A percentile compares a stretch with the other conserved stretches of the same genome.
These are phyloP conservation scores for Lactuca sativa DNA, from an alignment of 129 eudicot species.

Conservation along the genomic window DNA sequence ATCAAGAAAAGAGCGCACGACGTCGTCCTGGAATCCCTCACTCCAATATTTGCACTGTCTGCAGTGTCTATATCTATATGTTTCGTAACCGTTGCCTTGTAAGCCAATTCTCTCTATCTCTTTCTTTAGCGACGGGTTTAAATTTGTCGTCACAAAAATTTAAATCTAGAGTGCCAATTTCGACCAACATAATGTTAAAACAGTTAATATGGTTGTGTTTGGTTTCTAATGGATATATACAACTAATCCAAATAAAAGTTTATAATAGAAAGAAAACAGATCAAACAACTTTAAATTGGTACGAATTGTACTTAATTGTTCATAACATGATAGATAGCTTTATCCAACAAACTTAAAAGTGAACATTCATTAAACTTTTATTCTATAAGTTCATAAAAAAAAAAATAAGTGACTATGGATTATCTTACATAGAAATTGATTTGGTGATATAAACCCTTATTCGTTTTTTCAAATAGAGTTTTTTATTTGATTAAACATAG, in stretches of 20 bases:
- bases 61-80: conserved; percentile 55
- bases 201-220: too few species aligned
- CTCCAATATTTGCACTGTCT: conserved; percentile 78
- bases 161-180: too few species aligned
- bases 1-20: conserved; percentile 43
- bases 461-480: too few species aligned
- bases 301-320: neutral
- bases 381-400: neutral
- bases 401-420: too few species aligned
- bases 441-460: too few species aligned
- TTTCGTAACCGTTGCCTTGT: conserved; percentile 76
- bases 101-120: neutral
- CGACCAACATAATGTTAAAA: too few species aligned
- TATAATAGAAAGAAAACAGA: too few species aligned
- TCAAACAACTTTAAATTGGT: neutral
- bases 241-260: too few species aligned
- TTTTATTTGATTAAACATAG: neutral
- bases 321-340: neutral
- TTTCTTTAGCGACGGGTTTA: neutral
- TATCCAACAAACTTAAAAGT: neutral
- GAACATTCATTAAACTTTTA: neutral
- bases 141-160: too few species aligned
- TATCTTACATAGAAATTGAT: neutral
- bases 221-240: too few species aligned
- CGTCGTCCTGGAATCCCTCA: conserved; percentile 83